phyloP scores from a whole-genome alignment of 768 basidiomycete genomes.

The Lactifluus hygrophoroides region DNA sequence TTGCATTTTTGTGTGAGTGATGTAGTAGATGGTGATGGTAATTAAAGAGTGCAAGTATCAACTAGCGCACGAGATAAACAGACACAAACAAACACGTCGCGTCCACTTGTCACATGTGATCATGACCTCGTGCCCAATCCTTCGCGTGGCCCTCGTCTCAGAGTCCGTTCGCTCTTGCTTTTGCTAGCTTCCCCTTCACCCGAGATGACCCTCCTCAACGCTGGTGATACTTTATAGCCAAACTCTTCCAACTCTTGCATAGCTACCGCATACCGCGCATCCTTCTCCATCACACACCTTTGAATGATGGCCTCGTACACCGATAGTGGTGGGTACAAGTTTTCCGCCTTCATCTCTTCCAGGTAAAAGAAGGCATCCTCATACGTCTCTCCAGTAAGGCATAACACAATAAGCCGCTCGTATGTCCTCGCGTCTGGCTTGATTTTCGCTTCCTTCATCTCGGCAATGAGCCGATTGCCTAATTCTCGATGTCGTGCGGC shows the following conservation, averaged over 20 bases:
- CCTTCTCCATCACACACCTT: slow-evolving; percentile 47
- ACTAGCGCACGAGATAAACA: neutral
- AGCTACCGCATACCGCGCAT: slow-evolving; percentile 56
- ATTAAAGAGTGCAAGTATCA: neutral
- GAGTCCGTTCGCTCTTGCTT: neutral
- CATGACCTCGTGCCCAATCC: neutral
- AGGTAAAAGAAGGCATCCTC: slow-evolving; percentile 87
- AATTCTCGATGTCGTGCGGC: slow-evolving; percentile 50
- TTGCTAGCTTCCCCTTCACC: slow-evolving; percentile 9
- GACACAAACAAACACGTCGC: slow-evolving; percentile 16
- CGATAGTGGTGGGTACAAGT: slow-evolving; percentile 41
- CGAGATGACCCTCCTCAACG: slow-evolving; percentile 29
- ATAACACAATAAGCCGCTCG: slow-evolving; percentile 58
- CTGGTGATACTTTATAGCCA: slow-evolving; percentile 37
- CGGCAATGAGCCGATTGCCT: slow-evolving; percentile 56
- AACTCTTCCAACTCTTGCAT: slow-evolving; percentile 62
- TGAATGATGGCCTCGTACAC: slow-evolving; percentile 55
- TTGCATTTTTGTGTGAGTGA: slow-evolving; percentile 1
- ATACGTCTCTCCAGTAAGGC: slow-evolving; percentile 61
- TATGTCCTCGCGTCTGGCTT: slow-evolving; percentile 54
- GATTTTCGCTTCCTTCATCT: slow-evolving; percentile 52
- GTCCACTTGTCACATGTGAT: slow-evolving; percentile 1
- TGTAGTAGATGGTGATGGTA: neutral
- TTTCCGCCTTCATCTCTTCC: slow-evolving; percentile 73
- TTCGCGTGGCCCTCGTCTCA: neutral